Conservation (phyloP, 495 filamentous ascomycete genomes). For the Coniosporium apollinis region DNA sequence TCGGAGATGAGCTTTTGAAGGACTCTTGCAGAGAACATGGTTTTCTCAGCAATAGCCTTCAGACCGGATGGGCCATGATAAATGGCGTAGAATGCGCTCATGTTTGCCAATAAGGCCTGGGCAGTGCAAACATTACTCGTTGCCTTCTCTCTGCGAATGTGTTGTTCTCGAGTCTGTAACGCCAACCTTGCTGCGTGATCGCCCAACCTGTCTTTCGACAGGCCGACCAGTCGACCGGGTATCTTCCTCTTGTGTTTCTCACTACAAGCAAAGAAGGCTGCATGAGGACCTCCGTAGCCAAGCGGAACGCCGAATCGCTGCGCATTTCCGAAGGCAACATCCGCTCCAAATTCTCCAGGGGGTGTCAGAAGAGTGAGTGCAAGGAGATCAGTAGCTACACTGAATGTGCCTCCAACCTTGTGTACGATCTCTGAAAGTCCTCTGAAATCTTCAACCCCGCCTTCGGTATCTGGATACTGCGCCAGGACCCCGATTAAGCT, state of each 20-base stretch:
- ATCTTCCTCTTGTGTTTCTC: slow-evolving; percentile 96
- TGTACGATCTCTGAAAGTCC: slow-evolving; percentile 62
- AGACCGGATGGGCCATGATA: slow-evolving; percentile 87
- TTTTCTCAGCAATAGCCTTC: slow-evolving; percentile 65
- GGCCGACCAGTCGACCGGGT: slow-evolving; percentile 78
- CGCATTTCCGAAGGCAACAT: slow-evolving; percentile 93
- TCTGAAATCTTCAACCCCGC: slow-evolving; percentile 61
- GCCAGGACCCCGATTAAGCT: slow-evolving; percentile 81
- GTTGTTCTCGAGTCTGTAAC: slow-evolving; percentile 89
- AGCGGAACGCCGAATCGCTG: slow-evolving; percentile 90
- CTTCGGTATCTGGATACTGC: slow-evolving; percentile 88
- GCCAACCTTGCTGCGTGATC: slow-evolving; percentile 74
- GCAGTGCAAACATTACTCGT: slow-evolving; percentile 98
- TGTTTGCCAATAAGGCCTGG: slow-evolving; percentile 88
- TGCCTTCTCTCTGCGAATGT: slow-evolving; percentile 94
- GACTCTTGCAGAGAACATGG: slow-evolving; percentile 51
- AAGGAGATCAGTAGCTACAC: slow-evolving; percentile 80
- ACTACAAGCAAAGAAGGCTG: slow-evolving; percentile 86
- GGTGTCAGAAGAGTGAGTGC: slow-evolving; percentile 82
- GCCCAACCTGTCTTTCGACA: slow-evolving; percentile 83
- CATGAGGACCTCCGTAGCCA: slow-evolving; percentile 89
- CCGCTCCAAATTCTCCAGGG: slow-evolving; percentile 89
- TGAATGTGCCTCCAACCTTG: slow-evolving; percentile 61
- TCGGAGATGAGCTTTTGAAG: slow-evolving; percentile 48
- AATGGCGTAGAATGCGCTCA: slow-evolving; percentile 94